Evolutionary conservation across 768 basidiomycete species (phyloP), one percentile per base, ranked within the genome.

Genomic region (Trametes sanguinea): DNA sequence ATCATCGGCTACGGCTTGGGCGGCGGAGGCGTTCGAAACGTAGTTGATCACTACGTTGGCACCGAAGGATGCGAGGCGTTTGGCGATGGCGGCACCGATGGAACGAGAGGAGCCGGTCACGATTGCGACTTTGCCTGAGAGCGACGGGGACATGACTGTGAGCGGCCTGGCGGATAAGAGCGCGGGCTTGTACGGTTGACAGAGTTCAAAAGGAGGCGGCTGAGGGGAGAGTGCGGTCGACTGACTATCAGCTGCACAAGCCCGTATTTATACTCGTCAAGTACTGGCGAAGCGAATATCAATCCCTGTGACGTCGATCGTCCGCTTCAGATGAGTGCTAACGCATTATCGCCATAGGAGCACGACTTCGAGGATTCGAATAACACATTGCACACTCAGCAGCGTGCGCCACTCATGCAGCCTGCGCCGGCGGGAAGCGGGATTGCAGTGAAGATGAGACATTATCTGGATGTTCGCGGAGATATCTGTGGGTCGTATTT

Each of bases 31-130:
- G 57, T 78, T 76, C 53, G 67, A 75, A 54, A 78, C 75, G 67
- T 85, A 85, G 77, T 86, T 85, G 30, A 87, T 78, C 29, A 85
- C 77, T 53, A 86, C 84, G 62, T 77, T 78, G 2, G 84, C 85
- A 11, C 86, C 85, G 65, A 84, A 76, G 43, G 75, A 77, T 14
- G 81, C 85, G n/a, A 87, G 77, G 44, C 76, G 75, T 43, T 71
- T 73, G 2, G 83, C 84, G 57, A 85, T 79, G 13, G 82, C 78
- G 0, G 84, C 85, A 40, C 85, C 86, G 30, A 85, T 86, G 16
- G 78, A 80, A 10, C 83, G 81, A 13, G 85, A 85, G 6, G 84
- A 85, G 33, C 85, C 84, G 16, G 85, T 86, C 43, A 86, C 79
- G 50, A 86, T 72, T 13, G 71, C 70, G 56, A 72, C 68, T 56